Percentiles rank a stretch among this genome's conserved stretches.
These are phyloP conservation scores for Nemania diffusa DNA, from an alignment of 2,329 filamentous ascomycete species.

Conservation along the genomic window DNA sequence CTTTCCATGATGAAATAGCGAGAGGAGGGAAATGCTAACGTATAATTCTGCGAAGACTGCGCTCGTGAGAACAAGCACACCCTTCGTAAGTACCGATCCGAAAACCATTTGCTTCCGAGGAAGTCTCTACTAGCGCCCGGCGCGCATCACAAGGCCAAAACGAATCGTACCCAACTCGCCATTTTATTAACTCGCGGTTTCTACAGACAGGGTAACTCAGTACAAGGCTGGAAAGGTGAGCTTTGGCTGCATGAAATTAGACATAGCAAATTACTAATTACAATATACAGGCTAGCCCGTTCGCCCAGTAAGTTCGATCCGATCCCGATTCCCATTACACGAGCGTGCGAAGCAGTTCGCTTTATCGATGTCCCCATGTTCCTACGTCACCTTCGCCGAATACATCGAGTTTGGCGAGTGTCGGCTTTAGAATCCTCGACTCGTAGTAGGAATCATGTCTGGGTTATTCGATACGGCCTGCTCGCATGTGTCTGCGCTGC, in stretches of 20 bases:
- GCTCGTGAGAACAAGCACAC: slow-evolving; percentile 42
- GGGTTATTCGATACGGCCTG: not conserved
- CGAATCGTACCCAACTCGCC: not conserved
- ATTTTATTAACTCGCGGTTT: slow-evolving; percentile 16
- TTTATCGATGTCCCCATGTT: not conserved
- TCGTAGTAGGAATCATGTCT: not conserved
- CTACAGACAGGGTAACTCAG: slow-evolving; percentile 39
- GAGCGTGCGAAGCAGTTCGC: not conserved
- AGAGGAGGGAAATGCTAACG: slow-evolving; percentile 9
- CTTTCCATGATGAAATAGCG: not conserved
- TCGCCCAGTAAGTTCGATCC: slow-evolving; percentile 38
- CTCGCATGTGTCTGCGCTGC: not conserved
- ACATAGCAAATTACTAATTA: slow-evolving; percentile 19
- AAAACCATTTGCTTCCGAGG: not conserved
- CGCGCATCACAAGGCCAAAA: not conserved
- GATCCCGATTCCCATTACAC: not conserved
- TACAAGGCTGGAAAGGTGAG: slow-evolving; percentile 41
- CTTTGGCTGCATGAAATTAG: not conserved
- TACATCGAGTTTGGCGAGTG: not conserved
- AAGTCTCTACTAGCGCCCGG: not conserved
- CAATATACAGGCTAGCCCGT: slow-evolving; percentile 31
- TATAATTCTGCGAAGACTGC: slow-evolving; percentile 28
- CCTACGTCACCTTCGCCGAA: not conserved
- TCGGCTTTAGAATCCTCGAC: not conserved
- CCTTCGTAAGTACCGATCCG: slow-evolving; percentile 34